Evolutionary conservation across 225 moss, liverwort and hornwort genomes (phyloP).

Genomic region (Marchantia polymorpha): DNA sequence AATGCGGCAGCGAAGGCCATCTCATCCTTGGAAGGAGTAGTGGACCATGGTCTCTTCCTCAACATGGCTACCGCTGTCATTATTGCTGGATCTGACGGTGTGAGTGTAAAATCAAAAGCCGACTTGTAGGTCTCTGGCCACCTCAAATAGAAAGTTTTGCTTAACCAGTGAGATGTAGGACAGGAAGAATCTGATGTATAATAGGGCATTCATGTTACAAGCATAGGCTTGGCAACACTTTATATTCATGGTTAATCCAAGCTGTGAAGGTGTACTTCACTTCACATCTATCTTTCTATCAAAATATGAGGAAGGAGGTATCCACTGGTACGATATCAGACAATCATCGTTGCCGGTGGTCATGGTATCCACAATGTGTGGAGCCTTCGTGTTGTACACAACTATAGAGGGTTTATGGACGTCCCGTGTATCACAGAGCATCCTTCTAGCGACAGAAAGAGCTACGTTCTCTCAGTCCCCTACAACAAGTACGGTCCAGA

Average conservation of each 20-base stretch:
- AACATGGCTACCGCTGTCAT: slow-evolving; percentile 86
- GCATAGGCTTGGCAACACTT: slow-evolving; percentile 1
- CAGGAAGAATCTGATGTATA: slow-evolving; percentile 9
- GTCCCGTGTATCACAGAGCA: too few species aligned
- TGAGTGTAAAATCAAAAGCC: slow-evolving; percentile 65
- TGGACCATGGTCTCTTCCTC: slow-evolving; percentile 83
- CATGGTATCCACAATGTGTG: too few species aligned
- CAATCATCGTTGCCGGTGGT: too few species aligned
- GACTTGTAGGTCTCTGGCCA: slow-evolving; percentile 20
- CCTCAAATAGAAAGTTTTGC: slow-evolving; percentile 7
- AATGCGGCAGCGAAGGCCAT: slow-evolving; percentile 75
- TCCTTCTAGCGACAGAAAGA: too few species aligned
- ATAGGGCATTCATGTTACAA: slow-evolving; percentile 16
- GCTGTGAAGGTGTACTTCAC: neutral
- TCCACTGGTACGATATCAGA: too few species aligned
- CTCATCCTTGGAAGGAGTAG: slow-evolving; percentile 75
- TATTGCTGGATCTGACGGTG: slow-evolving; percentile 71
- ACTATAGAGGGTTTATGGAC: too few species aligned
- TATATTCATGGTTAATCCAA: slow-evolving; percentile 11
- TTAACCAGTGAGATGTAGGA: slow-evolving; percentile 23
- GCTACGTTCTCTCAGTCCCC: too few species aligned
- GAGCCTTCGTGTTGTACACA: too few species aligned
- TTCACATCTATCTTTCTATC: too few species aligned
- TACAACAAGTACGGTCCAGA: too few species aligned
- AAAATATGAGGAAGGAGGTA: too few species aligned